phyloP scores from a whole-genome alignment of 139 green algal species.

The Chlamydomonas sphaeroides region DNA sequence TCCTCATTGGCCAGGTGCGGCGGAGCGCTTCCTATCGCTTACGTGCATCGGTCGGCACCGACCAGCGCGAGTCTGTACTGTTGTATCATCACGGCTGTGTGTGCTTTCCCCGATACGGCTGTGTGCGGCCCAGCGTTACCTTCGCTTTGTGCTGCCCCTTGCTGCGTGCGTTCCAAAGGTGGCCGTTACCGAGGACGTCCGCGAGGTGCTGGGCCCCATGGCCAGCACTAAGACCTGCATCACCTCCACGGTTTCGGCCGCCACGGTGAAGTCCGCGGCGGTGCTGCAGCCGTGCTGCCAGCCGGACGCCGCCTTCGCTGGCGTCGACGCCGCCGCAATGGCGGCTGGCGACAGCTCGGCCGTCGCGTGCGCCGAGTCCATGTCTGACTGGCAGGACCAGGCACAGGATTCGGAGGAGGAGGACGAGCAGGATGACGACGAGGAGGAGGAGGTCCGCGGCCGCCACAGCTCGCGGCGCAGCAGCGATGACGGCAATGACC shows the following conservation, averaged over 20 bases:
- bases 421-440: neutral
- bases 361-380: no score
- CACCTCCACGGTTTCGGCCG: neutral
- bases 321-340: neutral
- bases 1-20: constrained; percentile 47
- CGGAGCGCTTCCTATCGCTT: neutral
- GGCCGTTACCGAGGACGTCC: constrained; percentile 22
- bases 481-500: neutral
- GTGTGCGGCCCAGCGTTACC: no score
- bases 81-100: no score
- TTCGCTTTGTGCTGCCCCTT: neutral
- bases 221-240: constrained; percentile 22
- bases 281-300: neutral
- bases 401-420: neutral
- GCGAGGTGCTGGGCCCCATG: constrained; percentile 24
- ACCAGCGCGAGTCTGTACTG: no score
- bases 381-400: neutral
- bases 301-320: neutral
- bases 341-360: no score
- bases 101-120: no score
- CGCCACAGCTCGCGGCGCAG: neutral
- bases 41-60: no score
- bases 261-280: neutral
- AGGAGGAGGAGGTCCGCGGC: neutral
- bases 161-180: no score